Conservation (phyloP, 2,329 filamentous ascomycete species). For the Calonectria montana region DNA sequence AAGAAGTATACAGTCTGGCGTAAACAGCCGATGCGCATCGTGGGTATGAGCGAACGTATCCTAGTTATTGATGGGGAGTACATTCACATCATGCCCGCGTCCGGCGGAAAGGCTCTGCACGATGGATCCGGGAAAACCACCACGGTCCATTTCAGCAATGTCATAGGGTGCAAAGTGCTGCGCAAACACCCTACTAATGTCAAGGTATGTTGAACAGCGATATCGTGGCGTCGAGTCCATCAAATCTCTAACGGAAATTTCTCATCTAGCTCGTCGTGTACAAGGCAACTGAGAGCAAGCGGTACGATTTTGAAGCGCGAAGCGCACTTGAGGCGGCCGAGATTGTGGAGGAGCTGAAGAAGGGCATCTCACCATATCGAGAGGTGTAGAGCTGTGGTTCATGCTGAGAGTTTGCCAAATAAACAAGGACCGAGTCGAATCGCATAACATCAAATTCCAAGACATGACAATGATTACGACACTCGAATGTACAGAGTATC, state of each 20-base stretch:
- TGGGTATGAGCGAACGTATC: slow-evolving; percentile 79
- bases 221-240: not conserved
- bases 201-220: slow-evolving; percentile 61
- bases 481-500: not conserved
- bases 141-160: slow-evolving; percentile 84
- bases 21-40: slow-evolving; percentile 85
- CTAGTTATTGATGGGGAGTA: slow-evolving; percentile 88
- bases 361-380: slow-evolving; percentile 75
- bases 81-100: slow-evolving; percentile 83
- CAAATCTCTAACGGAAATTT: slow-evolving; percentile 21
- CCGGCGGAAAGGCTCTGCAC: slow-evolving; percentile 72
- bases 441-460: not conserved
- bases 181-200: slow-evolving; percentile 85
- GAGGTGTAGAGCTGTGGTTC: slow-evolving; percentile 51
- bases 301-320: slow-evolving; percentile 87
- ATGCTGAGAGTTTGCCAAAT: not conserved
- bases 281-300: slow-evolving; percentile 79
- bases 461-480: not conserved
- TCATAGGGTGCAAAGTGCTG: slow-evolving; percentile 84
- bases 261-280: slow-evolving; percentile 72
- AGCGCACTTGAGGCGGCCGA: slow-evolving; percentile 78
- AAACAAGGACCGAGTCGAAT: not conserved
- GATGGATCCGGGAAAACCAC: slow-evolving; percentile 77
- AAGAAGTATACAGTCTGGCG: slow-evolving; percentile 85
- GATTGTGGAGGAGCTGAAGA: slow-evolving; percentile 83